These are phyloP conservation scores for Clitoria ternatea DNA, from an alignment of 306 rosid genomes.

Conservation along the genomic window DNA sequence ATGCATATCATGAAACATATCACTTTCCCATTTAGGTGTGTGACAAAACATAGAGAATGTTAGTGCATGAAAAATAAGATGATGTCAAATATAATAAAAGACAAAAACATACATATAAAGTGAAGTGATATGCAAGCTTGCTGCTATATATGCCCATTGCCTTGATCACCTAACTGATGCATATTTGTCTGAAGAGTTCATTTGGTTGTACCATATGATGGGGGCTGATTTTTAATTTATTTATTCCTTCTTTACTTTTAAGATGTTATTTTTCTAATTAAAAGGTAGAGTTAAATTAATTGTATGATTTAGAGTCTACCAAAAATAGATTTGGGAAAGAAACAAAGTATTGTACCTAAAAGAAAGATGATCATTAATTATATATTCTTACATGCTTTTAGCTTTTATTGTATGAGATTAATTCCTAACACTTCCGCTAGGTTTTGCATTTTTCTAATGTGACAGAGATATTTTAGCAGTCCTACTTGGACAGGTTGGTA, in stretches of 20 bases:
- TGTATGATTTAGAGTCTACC: not conserved
- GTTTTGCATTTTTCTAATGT: not conserved
- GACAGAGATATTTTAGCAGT: too few relatives aligned
- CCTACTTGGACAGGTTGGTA: not conserved
- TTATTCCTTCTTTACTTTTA: not conserved
- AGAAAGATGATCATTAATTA: too few relatives aligned
- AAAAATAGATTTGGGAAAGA: not conserved
- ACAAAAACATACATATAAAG: not conserved
- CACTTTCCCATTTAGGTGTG: not conserved
- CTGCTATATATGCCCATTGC: not conserved
- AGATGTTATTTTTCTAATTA: not conserved
- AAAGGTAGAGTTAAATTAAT: not conserved
- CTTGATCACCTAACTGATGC: slow-evolving; percentile 17
- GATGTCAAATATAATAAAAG: not conserved
- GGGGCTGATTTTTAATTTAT: not conserved
- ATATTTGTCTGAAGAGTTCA: not conserved
- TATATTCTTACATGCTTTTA: not conserved
- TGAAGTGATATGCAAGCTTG: not conserved
- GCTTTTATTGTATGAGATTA: not conserved
- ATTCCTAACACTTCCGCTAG: not conserved
- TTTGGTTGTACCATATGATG: not conserved
- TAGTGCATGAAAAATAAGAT: not conserved
- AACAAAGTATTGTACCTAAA: too few relatives aligned
- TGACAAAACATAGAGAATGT: not conserved
- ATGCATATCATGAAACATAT: not conserved